These are phyloP conservation scores for Yamadazyma scolyti DNA, from an alignment of 805 yeast genomes.

Conservation along the genomic window DNA sequence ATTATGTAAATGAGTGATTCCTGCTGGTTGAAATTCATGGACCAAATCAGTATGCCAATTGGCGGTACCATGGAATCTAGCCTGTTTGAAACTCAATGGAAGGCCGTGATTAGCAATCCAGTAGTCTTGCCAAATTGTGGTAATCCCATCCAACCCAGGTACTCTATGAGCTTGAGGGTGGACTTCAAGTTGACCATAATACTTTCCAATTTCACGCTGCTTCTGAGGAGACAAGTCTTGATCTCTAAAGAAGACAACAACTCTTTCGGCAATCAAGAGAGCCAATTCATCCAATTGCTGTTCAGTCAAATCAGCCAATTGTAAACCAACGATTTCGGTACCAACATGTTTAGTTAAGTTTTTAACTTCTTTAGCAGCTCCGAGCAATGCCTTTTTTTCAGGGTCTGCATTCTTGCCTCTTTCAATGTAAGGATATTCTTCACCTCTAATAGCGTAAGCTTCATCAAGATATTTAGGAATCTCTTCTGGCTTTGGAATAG, in stretches of 20 bases:
- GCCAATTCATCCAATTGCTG: conserved; percentile 27
- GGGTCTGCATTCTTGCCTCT: conserved; percentile 26
- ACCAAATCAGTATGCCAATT: conserved; percentile 34
- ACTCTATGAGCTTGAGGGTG: conserved; percentile 23
- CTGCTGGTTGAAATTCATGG: conserved; percentile 32
- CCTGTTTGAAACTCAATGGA: conserved; percentile 23
- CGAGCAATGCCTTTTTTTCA: conserved; percentile 27
- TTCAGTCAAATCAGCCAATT: conserved; percentile 21
- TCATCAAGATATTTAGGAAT: conserved; percentile 26
- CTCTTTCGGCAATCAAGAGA: conserved; percentile 24
- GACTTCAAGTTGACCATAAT: conserved; percentile 24
- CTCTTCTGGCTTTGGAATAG: conserved; percentile 14
- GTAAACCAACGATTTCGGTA: conserved; percentile 27
- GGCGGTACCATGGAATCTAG: conserved; percentile 29
- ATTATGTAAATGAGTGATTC: conserved; percentile 32
- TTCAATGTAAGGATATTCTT: conserved; percentile 19
- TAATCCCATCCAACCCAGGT: conserved; percentile 25
- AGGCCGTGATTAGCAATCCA: conserved; percentile 22
- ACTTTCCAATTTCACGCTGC: conserved; percentile 23
- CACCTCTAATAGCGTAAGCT: conserved; percentile 18
- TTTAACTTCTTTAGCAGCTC: conserved; percentile 25
- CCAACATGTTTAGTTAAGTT: conserved; percentile 23
- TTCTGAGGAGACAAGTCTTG: conserved; percentile 27
- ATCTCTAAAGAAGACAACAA: conserved; percentile 26
- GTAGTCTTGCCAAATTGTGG: conserved; percentile 40